These are phyloP conservation scores for Diutina neorugosa DNA, from an alignment of 1,139 yeast species.

Conservation along the genomic window DNA sequence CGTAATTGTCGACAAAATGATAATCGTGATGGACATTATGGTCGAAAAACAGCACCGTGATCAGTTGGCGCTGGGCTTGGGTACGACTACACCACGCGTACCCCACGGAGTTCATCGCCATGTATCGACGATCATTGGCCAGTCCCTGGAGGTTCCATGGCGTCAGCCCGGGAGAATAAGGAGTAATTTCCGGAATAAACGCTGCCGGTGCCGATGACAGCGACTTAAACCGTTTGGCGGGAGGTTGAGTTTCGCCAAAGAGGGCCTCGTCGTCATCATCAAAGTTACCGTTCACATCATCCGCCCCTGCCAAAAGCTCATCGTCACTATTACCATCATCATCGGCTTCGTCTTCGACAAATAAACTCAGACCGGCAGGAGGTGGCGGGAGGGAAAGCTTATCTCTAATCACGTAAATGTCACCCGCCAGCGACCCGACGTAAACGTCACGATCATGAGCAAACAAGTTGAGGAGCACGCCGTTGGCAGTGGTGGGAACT, in stretches of 20 bases:
- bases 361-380: neutral
- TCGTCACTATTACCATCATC: neutral
- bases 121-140: constrained; percentile 45
- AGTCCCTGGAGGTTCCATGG: constrained; percentile 48
- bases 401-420: neutral
- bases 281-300: too few species aligned
- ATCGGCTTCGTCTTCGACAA: neutral
- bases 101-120: constrained; percentile 74
- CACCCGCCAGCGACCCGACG: constrained; percentile 1
- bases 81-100: constrained; percentile 65
- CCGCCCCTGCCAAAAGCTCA: neutral
- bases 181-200: constrained; percentile 11
- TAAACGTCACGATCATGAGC: neutral
- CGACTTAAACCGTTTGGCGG: neutral
- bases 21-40: constrained; percentile 69
- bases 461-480: neutral
- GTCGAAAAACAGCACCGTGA: constrained; percentile 83
- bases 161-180: constrained; percentile 73
- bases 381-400: neutral
- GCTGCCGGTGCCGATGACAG: constrained; percentile 3
- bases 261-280: neutral
- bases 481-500: neutral
- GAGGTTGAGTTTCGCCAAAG: neutral
- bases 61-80: constrained; percentile 35
- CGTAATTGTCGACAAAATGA: constrained; percentile 67